These are phyloP conservation scores for Casaregolazyma suthepensis DNA, from an alignment of 1,139 yeast genomes.

Conservation along the genomic window DNA sequence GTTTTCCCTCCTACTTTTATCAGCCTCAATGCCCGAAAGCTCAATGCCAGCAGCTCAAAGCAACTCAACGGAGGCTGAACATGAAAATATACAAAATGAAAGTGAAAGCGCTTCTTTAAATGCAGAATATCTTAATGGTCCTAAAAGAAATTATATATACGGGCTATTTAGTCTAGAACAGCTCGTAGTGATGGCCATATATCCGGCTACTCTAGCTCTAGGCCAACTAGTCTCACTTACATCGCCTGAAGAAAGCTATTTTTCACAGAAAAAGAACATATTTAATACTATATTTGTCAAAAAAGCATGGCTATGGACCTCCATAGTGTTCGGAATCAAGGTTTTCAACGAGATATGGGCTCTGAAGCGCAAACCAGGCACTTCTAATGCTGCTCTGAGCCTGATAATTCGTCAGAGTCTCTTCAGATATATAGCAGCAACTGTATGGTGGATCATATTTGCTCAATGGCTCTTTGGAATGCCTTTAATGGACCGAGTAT, in stretches of 20 bases:
- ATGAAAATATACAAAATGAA: neutral
- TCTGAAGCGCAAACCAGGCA: conserved; percentile 2
- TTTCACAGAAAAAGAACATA: conserved; percentile 57
- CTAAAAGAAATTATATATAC: neutral
- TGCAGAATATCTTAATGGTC: neutral
- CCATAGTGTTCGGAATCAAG: conserved; percentile 28
- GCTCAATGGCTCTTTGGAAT: conserved; percentile 85
- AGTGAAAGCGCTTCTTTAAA: neutral
- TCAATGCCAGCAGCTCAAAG: too few relatives aligned
- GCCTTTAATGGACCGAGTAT: conserved; percentile 86
- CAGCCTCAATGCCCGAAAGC: conserved; percentile 9
- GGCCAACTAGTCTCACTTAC: conserved; percentile 27
- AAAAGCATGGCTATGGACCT: conserved; percentile 92
- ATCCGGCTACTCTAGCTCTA: conserved; percentile 27
- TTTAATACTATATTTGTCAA: conserved; percentile 74
- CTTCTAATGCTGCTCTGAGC: conserved; percentile 2
- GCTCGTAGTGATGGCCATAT: conserved; percentile 20
- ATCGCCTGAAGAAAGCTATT: conserved; percentile 31
- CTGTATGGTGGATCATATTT: conserved; percentile 75
- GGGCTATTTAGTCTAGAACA: conserved; percentile 18
- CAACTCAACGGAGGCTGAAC: neutral
- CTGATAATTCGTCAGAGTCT: conserved; percentile 12
- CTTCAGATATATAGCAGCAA: conserved; percentile 44
- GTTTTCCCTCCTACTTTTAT: neutral
- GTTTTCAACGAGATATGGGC: neutral